phyloP scores from a whole-genome alignment of 169 alveolate species.

The Plasmodium coatneyi region DNA sequence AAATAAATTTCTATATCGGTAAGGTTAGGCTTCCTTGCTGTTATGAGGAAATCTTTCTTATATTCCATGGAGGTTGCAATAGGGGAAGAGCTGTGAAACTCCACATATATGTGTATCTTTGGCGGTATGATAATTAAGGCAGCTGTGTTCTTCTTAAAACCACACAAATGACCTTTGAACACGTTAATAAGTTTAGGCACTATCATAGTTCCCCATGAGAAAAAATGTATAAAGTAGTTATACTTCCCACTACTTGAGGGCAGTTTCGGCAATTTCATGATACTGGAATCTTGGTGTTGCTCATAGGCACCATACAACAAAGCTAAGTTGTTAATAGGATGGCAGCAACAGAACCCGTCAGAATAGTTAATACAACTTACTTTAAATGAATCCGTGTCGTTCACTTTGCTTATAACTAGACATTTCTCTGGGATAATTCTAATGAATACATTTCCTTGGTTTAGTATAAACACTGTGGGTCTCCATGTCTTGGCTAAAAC shows the following conservation, averaged over 20 bases:
- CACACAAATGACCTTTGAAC: slow-evolving; percentile 74
- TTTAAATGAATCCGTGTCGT: slow-evolving; percentile 59
- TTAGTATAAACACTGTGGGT: slow-evolving; percentile 76
- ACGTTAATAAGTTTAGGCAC: slow-evolving; percentile 77
- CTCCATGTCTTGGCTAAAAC: slow-evolving; percentile 82
- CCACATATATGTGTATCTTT: slow-evolving; percentile 71
- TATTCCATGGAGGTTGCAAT: slow-evolving; percentile 66
- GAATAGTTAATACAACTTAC: slow-evolving; percentile 78
- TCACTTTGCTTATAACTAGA: slow-evolving; percentile 73
- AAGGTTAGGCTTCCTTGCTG: slow-evolving; percentile 80
- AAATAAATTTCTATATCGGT: slow-evolving; percentile 79
- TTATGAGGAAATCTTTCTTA: slow-evolving; percentile 77
- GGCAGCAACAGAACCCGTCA: slow-evolving; percentile 81
- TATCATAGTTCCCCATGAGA: slow-evolving; percentile 80
- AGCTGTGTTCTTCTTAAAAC: slow-evolving; percentile 57
- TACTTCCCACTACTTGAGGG: slow-evolving; percentile 75
- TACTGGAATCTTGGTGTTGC: slow-evolving; percentile 41
- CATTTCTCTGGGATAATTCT: slow-evolving; percentile 77
- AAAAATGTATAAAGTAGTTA: slow-evolving; percentile 80
- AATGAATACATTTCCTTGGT: slow-evolving; percentile 63
- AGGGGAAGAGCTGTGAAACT: slow-evolving; percentile 72
- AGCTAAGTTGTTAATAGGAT: slow-evolving; percentile 79
- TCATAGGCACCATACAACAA: slow-evolving; percentile 78
- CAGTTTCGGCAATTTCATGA: slow-evolving; percentile 75
- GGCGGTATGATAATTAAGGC: slow-evolving; percentile 80